A percentile compares a stretch with the other conserved stretches of the same genome.
phyloP scores from a whole-genome alignment of 768 basidiomycete genomes.

The Mycena vitilis region DNA sequence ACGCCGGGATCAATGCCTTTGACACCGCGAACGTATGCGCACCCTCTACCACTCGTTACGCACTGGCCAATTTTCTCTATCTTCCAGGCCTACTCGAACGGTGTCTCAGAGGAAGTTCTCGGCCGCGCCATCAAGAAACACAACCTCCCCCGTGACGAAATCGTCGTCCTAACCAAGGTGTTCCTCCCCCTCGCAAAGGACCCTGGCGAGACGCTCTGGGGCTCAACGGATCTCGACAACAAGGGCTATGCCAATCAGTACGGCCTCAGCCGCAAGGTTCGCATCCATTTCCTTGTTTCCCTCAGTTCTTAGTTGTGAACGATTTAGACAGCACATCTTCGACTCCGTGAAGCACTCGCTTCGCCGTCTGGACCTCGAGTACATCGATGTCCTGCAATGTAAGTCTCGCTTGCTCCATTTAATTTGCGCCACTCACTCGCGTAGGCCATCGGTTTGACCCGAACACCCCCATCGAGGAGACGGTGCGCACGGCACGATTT shows the following conservation, averaged over 20 bases:
- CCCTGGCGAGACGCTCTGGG: not conserved
- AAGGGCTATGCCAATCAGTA: not conserved
- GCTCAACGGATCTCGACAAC: not conserved
- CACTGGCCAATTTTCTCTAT: too few relatives aligned
- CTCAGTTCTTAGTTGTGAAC: too few relatives aligned
- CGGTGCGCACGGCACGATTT: constrained; percentile 41
- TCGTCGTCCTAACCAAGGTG: not conserved
- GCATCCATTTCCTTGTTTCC: not conserved
- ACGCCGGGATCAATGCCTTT: constrained; percentile 20
- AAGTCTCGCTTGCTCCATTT: constrained; percentile 29
- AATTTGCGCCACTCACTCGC: constrained; percentile 40
- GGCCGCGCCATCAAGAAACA: constrained; percentile 5
- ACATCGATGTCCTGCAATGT: constrained; percentile 82
- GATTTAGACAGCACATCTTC: constrained; percentile 69
- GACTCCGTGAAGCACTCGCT: constrained; percentile 71
- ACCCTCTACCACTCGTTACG: too few relatives aligned
- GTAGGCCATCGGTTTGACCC: constrained; percentile 66
- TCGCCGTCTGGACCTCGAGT: constrained; percentile 76
- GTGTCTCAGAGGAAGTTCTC: not conserved
- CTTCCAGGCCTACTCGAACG: constrained; percentile 12
- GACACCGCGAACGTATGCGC: constrained; percentile 17
- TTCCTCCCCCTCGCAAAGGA: not conserved
- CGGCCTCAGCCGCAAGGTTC: constrained; percentile 3
- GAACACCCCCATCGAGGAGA: constrained; percentile 71
- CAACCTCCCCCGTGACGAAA: constrained; percentile 3